Evolutionary conservation across 2,329 filamentous ascomycete species (phyloP), one percentile per base, ranked within the genome.

Genomic region (Aspergillus sp.): DNA sequence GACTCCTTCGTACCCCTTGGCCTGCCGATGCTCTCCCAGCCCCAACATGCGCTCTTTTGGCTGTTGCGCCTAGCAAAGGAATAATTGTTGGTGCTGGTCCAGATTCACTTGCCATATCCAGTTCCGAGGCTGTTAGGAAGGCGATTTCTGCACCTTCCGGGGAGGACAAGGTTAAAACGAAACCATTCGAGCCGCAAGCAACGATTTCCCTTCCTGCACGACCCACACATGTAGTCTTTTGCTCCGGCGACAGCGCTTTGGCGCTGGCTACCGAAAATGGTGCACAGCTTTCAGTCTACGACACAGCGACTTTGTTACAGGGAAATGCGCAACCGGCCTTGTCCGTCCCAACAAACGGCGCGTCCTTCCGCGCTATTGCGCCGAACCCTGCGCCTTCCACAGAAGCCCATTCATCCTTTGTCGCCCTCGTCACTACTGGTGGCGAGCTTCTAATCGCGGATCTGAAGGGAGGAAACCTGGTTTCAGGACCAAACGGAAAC

Each of bases 201-300:
- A 85, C 76, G 46, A 77, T 97, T 6, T 73, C 82, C 2, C 77
- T 94, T 57, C 80, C 86, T 7, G 78, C 82, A 58, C 83, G 86
- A 54, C 79, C 95, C 42, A 94, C 89, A 8, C 93, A 98, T 64
- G 75, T 98, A 13, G 83, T 85, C 11, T 98, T 98, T 64, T 91
- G 89, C 1, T 80, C 88, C n/a, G 88, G 94, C 58, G 94, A 96
- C 62, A 82, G 81, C 55, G 89, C 86, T 54, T 73, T 98, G 47
- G 79, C 95, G 31, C 73, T 96, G 27, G 89, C 88, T 8, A 88
- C 88, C 3, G 88, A 95, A 66, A 74, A 78, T 43, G 86, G 87
- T 8, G 86, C 89, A 30, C 89, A 90, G 5, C 71, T 98, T 48
- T 85, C 86, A 4, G 85, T 95, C 3, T 97, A 95, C 60, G 82